Evolutionary conservation across 192 early-diverging fungal genomes (phyloP), one percentile per base, ranked within the genome.

Genomic region (Umbelopsis isabellina): DNA sequence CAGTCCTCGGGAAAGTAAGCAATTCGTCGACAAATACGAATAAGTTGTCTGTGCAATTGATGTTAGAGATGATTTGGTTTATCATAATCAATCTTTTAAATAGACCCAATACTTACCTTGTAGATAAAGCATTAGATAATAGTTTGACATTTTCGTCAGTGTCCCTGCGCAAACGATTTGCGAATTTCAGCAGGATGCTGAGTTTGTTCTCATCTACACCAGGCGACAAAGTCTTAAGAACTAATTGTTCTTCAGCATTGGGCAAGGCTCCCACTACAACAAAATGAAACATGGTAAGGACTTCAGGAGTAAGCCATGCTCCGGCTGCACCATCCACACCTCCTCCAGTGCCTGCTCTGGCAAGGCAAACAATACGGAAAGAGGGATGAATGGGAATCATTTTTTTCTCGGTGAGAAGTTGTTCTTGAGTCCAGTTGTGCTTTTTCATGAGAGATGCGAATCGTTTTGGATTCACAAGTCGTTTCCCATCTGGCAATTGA

Each of bases 351-450:
- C 75, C 72, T 12, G 88, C 79, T 72, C 87, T 76, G 12, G 85
- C 87, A 10, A 90, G 80, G 20, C 88, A 89, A 41, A 94, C 85
- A 70, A 94, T 89, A 20, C 93, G 83, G 81, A 94, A 94, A 10
- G 87, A 75, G 20, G 91, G 90, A 65, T 92, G 87, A 23, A 93
- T 86, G 6, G 81, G 83, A 37, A 85, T 55, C 30, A 92, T 72
- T n/a, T 80, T 73, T 20, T 81, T 78, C 35, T 81, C 71, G 4
- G 72, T 75, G 65, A 90, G 74, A 6, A 78, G 47, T 22, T 91
- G 70, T 15, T 88, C 73, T 13, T 65, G 22, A 21, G 85, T 82
- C 71, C 82, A 75, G 5, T 82, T 81, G 23, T 84, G 46, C 21
- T 80, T 75, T 20, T 81, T 72, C 47, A 80, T 80, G 21, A 93